phyloP scores from a whole-genome alignment of 2,329 filamentous ascomycete genomes.

The Epichloe glyceriae region DNA sequence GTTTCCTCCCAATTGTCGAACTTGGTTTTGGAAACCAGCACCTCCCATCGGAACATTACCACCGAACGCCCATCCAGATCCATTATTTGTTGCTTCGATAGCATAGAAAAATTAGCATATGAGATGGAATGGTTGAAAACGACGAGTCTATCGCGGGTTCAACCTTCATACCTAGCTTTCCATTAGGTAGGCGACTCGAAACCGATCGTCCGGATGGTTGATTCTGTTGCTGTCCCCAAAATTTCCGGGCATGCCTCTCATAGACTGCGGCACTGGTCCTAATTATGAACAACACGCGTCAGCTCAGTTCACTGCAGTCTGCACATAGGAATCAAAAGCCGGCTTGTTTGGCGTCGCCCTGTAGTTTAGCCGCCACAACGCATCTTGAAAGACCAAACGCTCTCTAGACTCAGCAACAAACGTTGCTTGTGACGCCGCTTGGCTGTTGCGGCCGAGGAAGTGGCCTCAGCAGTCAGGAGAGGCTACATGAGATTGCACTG shows the following conservation, averaged over 20 bases:
- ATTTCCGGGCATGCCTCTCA: slow-evolving; percentile 48
- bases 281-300: slow-evolving; percentile 15
- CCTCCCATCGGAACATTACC: slow-evolving; percentile 47
- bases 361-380: background rate
- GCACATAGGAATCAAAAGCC: background rate
- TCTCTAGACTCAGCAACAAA: background rate
- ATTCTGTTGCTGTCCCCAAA: slow-evolving; percentile 48
- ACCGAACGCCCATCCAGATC: slow-evolving; percentile 49
- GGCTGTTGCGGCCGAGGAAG: background rate
- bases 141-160: background rate
- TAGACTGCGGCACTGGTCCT: slow-evolving; percentile 48
- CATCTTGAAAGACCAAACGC: background rate
- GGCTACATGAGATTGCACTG: background rate
- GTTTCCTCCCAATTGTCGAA: slow-evolving; percentile 43
- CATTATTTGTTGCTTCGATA: slow-evolving; percentile 32
- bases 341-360: background rate
- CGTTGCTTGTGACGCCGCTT: background rate
- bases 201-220: slow-evolving; percentile 39
- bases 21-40: slow-evolving; percentile 38
- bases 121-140: too few relatives aligned
- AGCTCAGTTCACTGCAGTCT: slow-evolving; percentile 9
- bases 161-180: slow-evolving; percentile 42
- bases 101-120: background rate
- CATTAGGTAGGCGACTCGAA: slow-evolving; percentile 48
- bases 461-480: background rate